Percentiles rank a stretch among this genome's conserved stretches.
Evolutionary conservation across 257 asterid species (phyloP).

Genomic region (Lithospermum erythrorhizon): DNA sequence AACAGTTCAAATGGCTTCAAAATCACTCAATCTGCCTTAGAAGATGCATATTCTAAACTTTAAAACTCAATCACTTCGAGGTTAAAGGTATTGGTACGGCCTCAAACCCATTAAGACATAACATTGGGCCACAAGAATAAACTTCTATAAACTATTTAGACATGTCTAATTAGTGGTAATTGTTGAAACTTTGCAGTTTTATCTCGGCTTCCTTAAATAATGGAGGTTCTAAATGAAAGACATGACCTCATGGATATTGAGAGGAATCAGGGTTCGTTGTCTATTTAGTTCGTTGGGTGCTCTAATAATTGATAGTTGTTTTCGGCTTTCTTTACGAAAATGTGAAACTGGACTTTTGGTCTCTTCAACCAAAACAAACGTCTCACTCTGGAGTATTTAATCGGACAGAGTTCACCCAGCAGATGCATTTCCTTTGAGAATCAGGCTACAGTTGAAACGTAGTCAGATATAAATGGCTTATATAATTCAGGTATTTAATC

Average conservation of each 20-base stretch:
- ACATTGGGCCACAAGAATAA: slow-evolving; percentile 44
- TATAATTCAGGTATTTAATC: slow-evolving; percentile 26
- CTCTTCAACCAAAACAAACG: slow-evolving; percentile 79
- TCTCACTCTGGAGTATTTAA: slow-evolving; percentile 53
- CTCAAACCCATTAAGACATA: slow-evolving; percentile 68
- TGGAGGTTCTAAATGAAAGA: slow-evolving; percentile 42
- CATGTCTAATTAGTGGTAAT: too few species aligned
- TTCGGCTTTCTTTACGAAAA: slow-evolving; percentile 72
- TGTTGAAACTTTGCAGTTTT: too few species aligned
- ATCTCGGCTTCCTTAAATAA: slow-evolving; percentile 49
- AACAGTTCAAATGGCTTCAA: slow-evolving; percentile 47
- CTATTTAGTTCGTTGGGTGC: too few species aligned
- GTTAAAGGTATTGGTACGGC: slow-evolving; percentile 77
- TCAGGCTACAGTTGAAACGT: slow-evolving; percentile 33
- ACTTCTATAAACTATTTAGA: too few species aligned
- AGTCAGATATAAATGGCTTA: slow-evolving; percentile 56
- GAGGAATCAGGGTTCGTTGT: slow-evolving; percentile 63
- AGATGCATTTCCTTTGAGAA: slow-evolving; percentile 41
- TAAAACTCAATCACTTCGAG: slow-evolving; percentile 48
- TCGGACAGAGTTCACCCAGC: slow-evolving; percentile 54
- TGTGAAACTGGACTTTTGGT: slow-evolving; percentile 78
- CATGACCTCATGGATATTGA: slow-evolving; percentile 12
- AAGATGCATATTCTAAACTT: slow-evolving; percentile 51
- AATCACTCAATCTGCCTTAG: slow-evolving; percentile 57
- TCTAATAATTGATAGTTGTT: slow-evolving; percentile 57